Evolutionary conservation across 495 filamentous ascomycete genomes (phyloP), one percentile per base, ranked within the genome.

Genomic region (Podospora appendiculata): DNA sequence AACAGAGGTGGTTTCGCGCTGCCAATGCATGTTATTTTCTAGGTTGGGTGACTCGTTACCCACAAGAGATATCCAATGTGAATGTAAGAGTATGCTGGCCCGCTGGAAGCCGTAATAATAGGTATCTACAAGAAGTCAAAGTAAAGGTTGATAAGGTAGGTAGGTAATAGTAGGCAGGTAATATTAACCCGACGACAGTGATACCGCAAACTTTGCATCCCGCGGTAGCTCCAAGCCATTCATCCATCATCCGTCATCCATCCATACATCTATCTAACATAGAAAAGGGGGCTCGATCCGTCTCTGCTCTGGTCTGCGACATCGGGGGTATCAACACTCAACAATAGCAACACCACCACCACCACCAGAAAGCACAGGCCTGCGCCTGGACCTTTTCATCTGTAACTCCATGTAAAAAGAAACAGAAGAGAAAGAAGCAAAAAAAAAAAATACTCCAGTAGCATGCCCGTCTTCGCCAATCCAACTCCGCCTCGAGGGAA

Each of bases 301-400:
- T 38, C 13, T 13, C 36, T 11, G 2, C 7, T 38, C 36, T 10
- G 36, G 36, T 38, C 1, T 38, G 36, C 36, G 13, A 38, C 10
- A 36, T 35, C 14, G 33, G 44, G 51, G 51, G 46, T 54, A 54
- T 54, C 46, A 54, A 48, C 46, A 54, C 44, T 36, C 39, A 48
- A 8, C 38, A 39, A 25, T 14, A 43, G 16, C 41, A 14, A 8
- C 41, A 43, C 14, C 41, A 17, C 8, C 41, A 14, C 14, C 41
- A 9, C 12, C 41, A 43, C 16, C 41, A 43, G 16, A n/a, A 14
- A 11, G 13, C 8, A 36, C 33, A 48, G 45, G 47, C 52, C 52
- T 50, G 47, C 41, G 52, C 52, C 41, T 13, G 18, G 8, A 14
- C 1, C 8, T 8, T n/a, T 10, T 9, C 12, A 8, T 35, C 40